These are phyloP conservation scores for Elaeis guineensis DNA, from an alignment of 176 grass and related monocot species.

Conservation along the genomic window DNA sequence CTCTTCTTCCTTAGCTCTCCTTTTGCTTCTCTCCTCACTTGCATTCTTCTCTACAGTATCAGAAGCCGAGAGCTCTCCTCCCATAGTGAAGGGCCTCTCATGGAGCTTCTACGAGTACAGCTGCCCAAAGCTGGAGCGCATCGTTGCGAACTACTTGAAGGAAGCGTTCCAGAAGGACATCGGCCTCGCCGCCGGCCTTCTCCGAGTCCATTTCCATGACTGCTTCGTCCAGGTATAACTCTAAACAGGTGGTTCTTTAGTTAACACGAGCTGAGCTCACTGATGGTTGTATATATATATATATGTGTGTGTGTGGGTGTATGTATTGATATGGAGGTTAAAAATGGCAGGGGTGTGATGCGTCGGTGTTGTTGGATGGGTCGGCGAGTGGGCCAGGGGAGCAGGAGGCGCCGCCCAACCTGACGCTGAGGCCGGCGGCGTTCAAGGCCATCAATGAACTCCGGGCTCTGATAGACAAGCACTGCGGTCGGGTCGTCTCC, in stretches of 20 bases:
- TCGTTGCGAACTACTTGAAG: slow-evolving; percentile 14
- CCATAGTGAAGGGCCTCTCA: slow-evolving; percentile 15
- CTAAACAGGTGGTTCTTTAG: too few relatives aligned
- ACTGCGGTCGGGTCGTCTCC: slow-evolving; percentile 32
- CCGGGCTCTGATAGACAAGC: slow-evolving; percentile 14
- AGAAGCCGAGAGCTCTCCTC: neutral
- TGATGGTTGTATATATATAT: too few relatives aligned
- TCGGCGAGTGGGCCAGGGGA: slow-evolving; percentile 5
- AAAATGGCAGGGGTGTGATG: slow-evolving; percentile 37
- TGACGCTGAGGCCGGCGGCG: slow-evolving; percentile 27
- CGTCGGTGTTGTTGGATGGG: slow-evolving; percentile 30
- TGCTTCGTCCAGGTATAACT: slow-evolving; percentile 43
- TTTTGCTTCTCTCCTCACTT: neutral
- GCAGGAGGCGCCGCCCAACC: slow-evolving; percentile 8
- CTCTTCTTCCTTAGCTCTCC: too few relatives aligned
- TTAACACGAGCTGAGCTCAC: too few relatives aligned
- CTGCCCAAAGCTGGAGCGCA: slow-evolving; percentile 26
- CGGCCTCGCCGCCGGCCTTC: slow-evolving; percentile 32
- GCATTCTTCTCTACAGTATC: neutral
- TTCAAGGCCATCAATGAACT: slow-evolving; percentile 28
- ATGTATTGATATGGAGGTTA: too few relatives aligned
- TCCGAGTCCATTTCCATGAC: slow-evolving; percentile 54
- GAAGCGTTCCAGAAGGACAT: slow-evolving; percentile 18
- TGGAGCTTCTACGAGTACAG: slow-evolving; percentile 26
- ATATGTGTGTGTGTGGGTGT: too few relatives aligned